Base-by-base conservation (phyloP, 1,284 basidiomycete species). In the Cerioporus squamosus region DNA sequence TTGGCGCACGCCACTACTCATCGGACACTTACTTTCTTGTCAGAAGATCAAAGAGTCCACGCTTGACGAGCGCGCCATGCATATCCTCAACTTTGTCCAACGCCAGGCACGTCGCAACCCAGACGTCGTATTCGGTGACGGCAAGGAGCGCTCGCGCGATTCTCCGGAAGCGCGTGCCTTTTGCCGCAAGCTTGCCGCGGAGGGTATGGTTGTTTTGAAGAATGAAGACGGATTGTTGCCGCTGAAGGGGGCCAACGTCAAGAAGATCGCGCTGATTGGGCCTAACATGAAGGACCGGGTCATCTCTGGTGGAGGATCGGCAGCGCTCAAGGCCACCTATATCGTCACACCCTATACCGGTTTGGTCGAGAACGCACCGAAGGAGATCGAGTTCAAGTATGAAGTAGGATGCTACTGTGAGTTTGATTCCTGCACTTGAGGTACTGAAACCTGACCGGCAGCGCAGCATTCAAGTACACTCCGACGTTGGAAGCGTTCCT, bases 151-250 rank as follows among this genome's bases (percentile, higher is more conserved):
- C 7, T 83, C 83, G 18, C 75, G 80, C 5, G 86, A 88, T 66
- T 81, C 81, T 22, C 78, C 80, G 0, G 81, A 86, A 56, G 75
- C 77, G 15, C 75, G 82, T n/a, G 65, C 67, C 5, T 86, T 91
- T 56, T 82, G 83, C 59, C 76, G 87, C 44, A 77, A 80, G 54
- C 68, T 89, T 1, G 87, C 88, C 14, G 79, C 81, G 8, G 83
- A 88, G 57, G 82, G 84, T 0, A 85, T 90, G 62, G 88, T 92
- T 12, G 74, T 93, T 29, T 75, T 93, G 56, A 89, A 89, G 75
- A 93, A 93, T 68, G 73, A 82, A n/a, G 68, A 70, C 17, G 60
- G 73, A 2, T 64, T 88, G 2, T 73, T 84, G 23, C 82, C 81
- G 1, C 60, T 83, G 12, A 68, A 68, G 51, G 44, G 55, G 5